Evolutionary conservation across 495 filamentous ascomycete genomes (phyloP), one percentile per base, ranked within the genome.

Genomic region (Aspergillus ellipticus): DNA sequence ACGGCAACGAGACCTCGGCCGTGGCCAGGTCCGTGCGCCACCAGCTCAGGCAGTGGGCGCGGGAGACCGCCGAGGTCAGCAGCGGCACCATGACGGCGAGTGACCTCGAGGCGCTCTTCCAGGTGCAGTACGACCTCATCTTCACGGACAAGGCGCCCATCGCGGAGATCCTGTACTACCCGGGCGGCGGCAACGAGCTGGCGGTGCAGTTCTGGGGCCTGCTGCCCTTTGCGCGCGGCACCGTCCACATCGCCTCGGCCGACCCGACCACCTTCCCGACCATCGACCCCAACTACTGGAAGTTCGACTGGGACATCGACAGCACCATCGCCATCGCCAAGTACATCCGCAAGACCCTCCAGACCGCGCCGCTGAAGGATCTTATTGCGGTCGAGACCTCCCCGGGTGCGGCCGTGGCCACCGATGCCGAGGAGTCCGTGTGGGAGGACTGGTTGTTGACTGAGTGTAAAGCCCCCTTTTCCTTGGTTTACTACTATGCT

Each of bases 251-350:
- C 47, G 58, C 60, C 0, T 74, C 72, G 8, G 35, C 68, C 6
- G 65, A 79, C 43, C 55, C 74, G 0, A 42, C 39, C 0, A 61
- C 55, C 4, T 49, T 68, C n/a, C 78, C 82, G 0, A 37, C 56
- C 1, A 79, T 82, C 56, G 76, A 86, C 53, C 81, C 82, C 1
- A 76, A 72, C 16, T 86, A 82, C 60, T 74, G 81, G 59, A 69
- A 74, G 49, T 64, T 85, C 52, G 71, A 75, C 0, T 62, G 79
- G 15, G 84, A 86, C 55, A 7, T 76, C 31, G 71, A 79, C 2
- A 49, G 56, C 7, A 65, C 73, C 48, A 49, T 60, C n/a, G 47
- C 51, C 13, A 56, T 69, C 2, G 69, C 69, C 5, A 53, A 63
- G 15, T 70, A 60, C 29, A 71, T 72, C 39, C 64, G 70, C 22